A percentile compares a stretch with the other conserved stretches of the same genome.
These are phyloP conservation scores for Trypanosoma vivax DNA, from an alignment of 208 protist genomes.

Conservation along the genomic window DNA sequence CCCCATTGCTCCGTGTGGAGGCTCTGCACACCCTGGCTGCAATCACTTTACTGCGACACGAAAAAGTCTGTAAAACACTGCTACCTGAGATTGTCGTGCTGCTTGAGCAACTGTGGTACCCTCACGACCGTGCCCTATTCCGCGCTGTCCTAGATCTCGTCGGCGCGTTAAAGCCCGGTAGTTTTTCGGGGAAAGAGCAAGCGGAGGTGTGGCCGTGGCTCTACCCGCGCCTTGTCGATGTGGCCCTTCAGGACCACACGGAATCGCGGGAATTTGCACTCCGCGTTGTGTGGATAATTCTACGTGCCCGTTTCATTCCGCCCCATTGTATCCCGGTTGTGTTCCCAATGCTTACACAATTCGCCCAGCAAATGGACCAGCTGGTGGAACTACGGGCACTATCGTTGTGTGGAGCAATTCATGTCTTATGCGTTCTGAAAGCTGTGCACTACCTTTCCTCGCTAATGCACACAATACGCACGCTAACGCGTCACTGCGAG, in stretches of 20 bases:
- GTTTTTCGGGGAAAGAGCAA: slow-evolving; percentile 87
- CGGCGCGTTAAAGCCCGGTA: slow-evolving; percentile 82
- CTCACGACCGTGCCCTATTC: slow-evolving; percentile 76
- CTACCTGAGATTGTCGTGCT: slow-evolving; percentile 86
- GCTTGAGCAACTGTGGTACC: slow-evolving; percentile 82
- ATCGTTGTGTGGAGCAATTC: slow-evolving; percentile 74
- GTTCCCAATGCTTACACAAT: slow-evolving; percentile 81
- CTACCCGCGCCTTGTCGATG: slow-evolving; percentile 85
- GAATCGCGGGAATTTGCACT: slow-evolving; percentile 83
- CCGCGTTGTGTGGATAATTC: slow-evolving; percentile 82
- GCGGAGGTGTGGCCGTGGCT: slow-evolving; percentile 87
- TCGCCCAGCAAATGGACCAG: slow-evolving; percentile 81
- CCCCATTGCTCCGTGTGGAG: slow-evolving; percentile 72
- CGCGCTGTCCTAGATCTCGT: slow-evolving; percentile 81
- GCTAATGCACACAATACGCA: slow-evolving; percentile 75
- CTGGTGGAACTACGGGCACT: slow-evolving; percentile 78
- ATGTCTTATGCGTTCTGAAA: slow-evolving; percentile 87
- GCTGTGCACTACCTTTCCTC: slow-evolving; percentile 78
- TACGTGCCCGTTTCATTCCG: slow-evolving; percentile 84
- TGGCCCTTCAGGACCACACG: slow-evolving; percentile 80
- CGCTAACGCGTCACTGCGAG: slow-evolving; percentile 80
- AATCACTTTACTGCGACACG: slow-evolving; percentile 75
- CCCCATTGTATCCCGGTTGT: slow-evolving; percentile 84
- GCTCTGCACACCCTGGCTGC: slow-evolving; percentile 77
- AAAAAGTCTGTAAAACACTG: slow-evolving; percentile 75